Evolutionary conservation across 257 asterid genomes (phyloP).

Genomic region (Gardenia jasminoides): DNA sequence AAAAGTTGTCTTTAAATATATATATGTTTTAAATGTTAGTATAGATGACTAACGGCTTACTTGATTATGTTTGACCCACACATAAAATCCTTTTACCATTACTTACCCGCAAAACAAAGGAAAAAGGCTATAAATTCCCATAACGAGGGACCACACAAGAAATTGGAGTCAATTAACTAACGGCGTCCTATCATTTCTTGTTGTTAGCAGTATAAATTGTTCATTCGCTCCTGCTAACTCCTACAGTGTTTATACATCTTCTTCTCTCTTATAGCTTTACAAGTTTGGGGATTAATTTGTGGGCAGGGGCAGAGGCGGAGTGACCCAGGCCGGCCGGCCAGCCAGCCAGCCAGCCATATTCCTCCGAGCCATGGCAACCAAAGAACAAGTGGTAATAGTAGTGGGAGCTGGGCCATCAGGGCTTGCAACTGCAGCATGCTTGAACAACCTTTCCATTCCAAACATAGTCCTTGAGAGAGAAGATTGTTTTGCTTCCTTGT

Average conservation of each 20-base stretch:
- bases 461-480: constrained; percentile 62
- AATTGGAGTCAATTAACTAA: no score
- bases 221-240: not conserved
- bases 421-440: constrained; percentile 66
- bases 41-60: no score
- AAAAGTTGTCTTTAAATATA: no score
- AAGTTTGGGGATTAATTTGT: not conserved
- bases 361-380: not conserved
- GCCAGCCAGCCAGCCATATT: not conserved
- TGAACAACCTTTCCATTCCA: constrained; percentile 48
- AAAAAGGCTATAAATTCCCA: no score
- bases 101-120: no score
- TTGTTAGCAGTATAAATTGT: not conserved
- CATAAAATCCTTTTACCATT: no score
- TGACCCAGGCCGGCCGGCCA: not conserved
- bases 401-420: constrained; percentile 85
- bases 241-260: not conserved
- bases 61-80: no score
- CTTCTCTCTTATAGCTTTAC: not conserved
- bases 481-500: constrained; percentile 61
- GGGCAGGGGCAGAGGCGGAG: no score
- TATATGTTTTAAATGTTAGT: no score
- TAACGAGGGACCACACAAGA: no score
- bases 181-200: no score
- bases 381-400: constrained; percentile 1